Evolutionary conservation across 179 eudicot genomes (phyloP).

Genomic region (Gypsophila paniculata): DNA sequence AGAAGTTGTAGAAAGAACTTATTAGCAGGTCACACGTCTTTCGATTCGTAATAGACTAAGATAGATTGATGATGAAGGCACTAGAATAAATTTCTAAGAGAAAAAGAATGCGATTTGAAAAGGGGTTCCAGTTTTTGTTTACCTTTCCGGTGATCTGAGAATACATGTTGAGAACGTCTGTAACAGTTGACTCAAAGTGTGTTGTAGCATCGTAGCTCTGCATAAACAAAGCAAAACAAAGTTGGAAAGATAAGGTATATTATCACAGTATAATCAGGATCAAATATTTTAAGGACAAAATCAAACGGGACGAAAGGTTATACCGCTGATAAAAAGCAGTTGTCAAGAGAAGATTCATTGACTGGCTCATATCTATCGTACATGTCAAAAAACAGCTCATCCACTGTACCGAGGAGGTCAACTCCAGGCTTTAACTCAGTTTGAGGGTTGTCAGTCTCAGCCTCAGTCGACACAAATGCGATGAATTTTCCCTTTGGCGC

Average conservation of each 20-base stretch:
- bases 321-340: constrained; percentile 76
- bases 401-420: constrained; percentile 78
- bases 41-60: not conserved
- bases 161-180: constrained; percentile 57
- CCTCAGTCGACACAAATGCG: constrained; percentile 80
- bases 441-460: constrained; percentile 82
- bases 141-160: constrained; percentile 49
- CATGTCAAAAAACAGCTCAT: constrained; percentile 69
- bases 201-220: constrained; percentile 93
- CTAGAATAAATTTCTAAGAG: constrained; percentile 26
- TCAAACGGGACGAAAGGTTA: constrained; percentile 9
- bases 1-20: not conserved
- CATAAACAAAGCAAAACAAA: constrained; percentile 12
- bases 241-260: not conserved
- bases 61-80: too few relatives aligned
- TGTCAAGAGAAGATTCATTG: constrained; percentile 43
- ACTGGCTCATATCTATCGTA: constrained; percentile 76
- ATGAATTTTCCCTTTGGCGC: constrained; percentile 82
- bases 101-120: not conserved
- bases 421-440: constrained; percentile 70
- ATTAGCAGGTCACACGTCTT: not conserved
- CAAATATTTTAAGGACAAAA: not conserved
- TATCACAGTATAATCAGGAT: not conserved
- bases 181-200: constrained; percentile 82
- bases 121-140: not conserved